Evolutionary conservation across 352 stramenopile genomes (phyloP), one percentile per base, ranked within the genome.

Genomic region (Elongisporangium anandrum): DNA sequence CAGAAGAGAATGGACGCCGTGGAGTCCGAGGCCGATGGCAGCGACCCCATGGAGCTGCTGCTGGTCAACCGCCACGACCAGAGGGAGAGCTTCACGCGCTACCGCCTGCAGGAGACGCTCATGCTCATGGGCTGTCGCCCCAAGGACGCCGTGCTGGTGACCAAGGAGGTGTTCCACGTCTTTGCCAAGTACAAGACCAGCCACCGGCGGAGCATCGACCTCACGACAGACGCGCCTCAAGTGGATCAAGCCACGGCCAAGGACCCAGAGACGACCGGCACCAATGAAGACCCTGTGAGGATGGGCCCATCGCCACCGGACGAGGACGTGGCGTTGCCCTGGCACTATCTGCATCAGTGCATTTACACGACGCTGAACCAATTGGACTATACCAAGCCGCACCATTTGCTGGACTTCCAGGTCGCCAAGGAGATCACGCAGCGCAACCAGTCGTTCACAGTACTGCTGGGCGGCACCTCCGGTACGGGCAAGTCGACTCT

Each of bases 351-450:
- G 20, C 83, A 95, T 58, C 76, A 92, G 48, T 87, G 79, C 58
- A 90, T 95, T 54, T 93, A 95, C 63, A 85, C 79, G 57, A 79
- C 83, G 12, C 70, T 95, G 38, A 79, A 83, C 19, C 69, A 79
- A 24, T 63, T 95, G 29, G 85, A 95, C 66, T 94, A 95, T 61
- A 87, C 79, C 26, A 95, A 94, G 67, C 85, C 82, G 53, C 82
- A 91, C 61, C 84, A 95, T 62, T 56, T 95, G 49, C 69, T 95
- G 52, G 84, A 94, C 60, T 84, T 95, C 58, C 77, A 92, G 59
- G 71, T 94, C 23, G 86, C 86, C 49, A 93, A 94, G 59, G 84
- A 94, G 59, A 88, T 95, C 52, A 94, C 85, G 2, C 84, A 95
- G 63, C 81, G 85, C 49, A 90, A 89, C 52, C 84, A 90, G 64